phyloP scores from a whole-genome alignment of 768 basidiomycete species.

The Lentinula guzmanii region DNA sequence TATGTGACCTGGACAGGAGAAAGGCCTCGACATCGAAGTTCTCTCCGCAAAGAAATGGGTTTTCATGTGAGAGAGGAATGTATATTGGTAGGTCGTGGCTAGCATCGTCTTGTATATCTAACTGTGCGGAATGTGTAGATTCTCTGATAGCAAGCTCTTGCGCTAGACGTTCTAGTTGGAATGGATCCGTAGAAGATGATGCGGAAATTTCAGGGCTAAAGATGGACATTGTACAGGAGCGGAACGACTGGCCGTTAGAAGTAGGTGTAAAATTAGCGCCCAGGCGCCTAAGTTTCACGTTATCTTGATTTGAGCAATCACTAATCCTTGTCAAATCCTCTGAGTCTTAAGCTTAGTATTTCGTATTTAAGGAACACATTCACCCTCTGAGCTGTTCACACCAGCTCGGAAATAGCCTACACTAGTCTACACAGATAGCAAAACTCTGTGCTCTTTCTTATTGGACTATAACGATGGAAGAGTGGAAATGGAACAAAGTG shows the following conservation, averaged over 20 bases:
- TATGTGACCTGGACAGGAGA: constrained; percentile 78
- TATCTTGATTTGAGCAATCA: background rate
- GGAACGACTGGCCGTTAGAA: background rate
- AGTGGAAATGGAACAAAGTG: constrained; percentile 16
- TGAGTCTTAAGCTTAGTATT: background rate
- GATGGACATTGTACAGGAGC: background rate
- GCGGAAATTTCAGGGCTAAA: background rate
- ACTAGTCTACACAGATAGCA: background rate
- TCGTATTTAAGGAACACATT: background rate
- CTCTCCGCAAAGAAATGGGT: constrained; percentile 62
- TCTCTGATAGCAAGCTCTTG: constrained; percentile 65
- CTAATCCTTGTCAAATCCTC: background rate
- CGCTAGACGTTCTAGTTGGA: constrained; percentile 64
- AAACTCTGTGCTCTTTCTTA: background rate
- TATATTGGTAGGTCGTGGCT: constrained; percentile 49
- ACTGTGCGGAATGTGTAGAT: constrained; percentile 13
- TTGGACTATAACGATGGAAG: constrained; percentile 6
- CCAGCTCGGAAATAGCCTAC: too few species aligned
- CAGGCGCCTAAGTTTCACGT: background rate
- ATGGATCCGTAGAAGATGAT: constrained; percentile 41
- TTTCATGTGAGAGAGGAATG: constrained; percentile 73
- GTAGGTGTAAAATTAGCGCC: background rate
- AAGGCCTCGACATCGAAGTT: constrained; percentile 82
- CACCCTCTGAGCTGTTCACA: too few species aligned
- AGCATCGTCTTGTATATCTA: background rate